Conservation (phyloP, 352 stramenopile species). For the Phytophthora aleatoria region DNA sequence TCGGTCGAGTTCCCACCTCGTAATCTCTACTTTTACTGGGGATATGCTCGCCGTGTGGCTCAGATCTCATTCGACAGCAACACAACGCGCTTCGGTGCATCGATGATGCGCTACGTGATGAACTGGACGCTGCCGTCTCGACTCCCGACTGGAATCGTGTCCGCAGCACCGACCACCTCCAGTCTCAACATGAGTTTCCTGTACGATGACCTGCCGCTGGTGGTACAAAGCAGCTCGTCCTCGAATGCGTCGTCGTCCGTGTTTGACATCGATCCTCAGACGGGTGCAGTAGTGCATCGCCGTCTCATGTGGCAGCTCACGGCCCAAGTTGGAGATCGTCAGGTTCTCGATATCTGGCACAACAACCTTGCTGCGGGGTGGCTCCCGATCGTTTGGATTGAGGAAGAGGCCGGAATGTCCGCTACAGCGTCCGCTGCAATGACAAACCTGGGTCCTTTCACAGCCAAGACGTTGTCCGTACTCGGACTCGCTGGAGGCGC, state of each 20-base stretch:
- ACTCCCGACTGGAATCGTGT: constrained; percentile 41
- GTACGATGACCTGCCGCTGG: constrained; percentile 45
- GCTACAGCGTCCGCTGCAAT: constrained; percentile 15
- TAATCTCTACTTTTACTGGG: constrained; percentile 64
- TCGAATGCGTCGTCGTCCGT: constrained; percentile 15
- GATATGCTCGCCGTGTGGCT: constrained; percentile 44
- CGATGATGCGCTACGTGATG: constrained; percentile 53
- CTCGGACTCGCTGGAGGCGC: constrained; percentile 14
- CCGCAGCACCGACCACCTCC: not conserved
- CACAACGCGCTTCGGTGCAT: constrained; percentile 54
- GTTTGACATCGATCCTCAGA: constrained; percentile 57
- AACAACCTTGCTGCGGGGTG: constrained; percentile 20
- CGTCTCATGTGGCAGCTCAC: constrained; percentile 60
- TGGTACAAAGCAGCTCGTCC: constrained; percentile 30
- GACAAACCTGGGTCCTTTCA: constrained; percentile 13
- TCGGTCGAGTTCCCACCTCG: constrained; percentile 38
- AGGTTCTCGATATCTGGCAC: constrained; percentile 49
- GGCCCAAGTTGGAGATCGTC: constrained; percentile 18
- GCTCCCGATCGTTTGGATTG: constrained; percentile 55
- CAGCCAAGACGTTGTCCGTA: constrained; percentile 17
- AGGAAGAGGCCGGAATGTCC: constrained; percentile 51
- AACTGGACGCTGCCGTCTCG: constrained; percentile 45
- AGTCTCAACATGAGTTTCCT: constrained; percentile 58
- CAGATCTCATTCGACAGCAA: constrained; percentile 47
- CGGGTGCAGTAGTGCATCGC: constrained; percentile 51